A percentile compares a stretch with the other conserved stretches of the same genome.
These are phyloP conservation scores for Vitis hybrid DNA, from an alignment of 177 flowering plant genomes.

Conservation along the genomic window DNA sequence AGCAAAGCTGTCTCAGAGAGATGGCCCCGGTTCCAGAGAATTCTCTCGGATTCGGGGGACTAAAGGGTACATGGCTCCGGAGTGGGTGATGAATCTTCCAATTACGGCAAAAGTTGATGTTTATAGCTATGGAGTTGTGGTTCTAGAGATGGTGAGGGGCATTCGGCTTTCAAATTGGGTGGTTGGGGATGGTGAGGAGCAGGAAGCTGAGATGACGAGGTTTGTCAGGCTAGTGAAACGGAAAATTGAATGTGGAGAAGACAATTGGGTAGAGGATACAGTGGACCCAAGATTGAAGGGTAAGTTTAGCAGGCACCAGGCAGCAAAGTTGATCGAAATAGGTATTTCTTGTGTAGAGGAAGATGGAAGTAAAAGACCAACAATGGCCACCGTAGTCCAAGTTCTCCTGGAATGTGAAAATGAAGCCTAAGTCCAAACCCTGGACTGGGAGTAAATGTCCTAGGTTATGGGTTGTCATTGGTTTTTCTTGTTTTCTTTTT, in stretches of 20 bases:
- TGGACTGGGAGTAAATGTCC: too few species aligned
- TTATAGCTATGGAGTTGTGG: constrained; percentile 60
- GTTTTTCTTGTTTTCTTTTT: too few species aligned
- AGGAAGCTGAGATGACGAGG: constrained; percentile 27
- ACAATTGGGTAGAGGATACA: constrained; percentile 30
- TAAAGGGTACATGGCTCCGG: constrained; percentile 71
- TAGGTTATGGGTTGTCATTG: too few species aligned
- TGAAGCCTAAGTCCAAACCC: neutral
- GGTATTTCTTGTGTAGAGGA: constrained; percentile 54
- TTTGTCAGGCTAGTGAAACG: constrained; percentile 29
- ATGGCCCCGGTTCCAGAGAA: constrained; percentile 18
- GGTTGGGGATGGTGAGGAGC: constrained; percentile 16
- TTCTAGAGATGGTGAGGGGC: constrained; percentile 63
- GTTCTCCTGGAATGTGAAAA: constrained; percentile 39
- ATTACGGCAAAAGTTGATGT: constrained; percentile 69
- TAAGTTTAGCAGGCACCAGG: constrained; percentile 30
- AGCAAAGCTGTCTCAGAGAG: constrained; percentile 54
- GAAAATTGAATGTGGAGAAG: constrained; percentile 25
- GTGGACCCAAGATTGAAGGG: constrained; percentile 46
- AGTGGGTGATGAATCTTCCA: constrained; percentile 54
- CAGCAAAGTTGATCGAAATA: constrained; percentile 34
- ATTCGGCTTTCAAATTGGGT: constrained; percentile 36
- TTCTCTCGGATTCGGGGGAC: constrained; percentile 54
- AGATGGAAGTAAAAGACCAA: constrained; percentile 52
- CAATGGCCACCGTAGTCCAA: constrained; percentile 52